A percentile compares a stretch with the other conserved stretches of the same genome.
These are phyloP conservation scores for Gonapodya sp. DNA, from an alignment of 192 early-diverging fungal species.

Conservation along the genomic window DNA sequence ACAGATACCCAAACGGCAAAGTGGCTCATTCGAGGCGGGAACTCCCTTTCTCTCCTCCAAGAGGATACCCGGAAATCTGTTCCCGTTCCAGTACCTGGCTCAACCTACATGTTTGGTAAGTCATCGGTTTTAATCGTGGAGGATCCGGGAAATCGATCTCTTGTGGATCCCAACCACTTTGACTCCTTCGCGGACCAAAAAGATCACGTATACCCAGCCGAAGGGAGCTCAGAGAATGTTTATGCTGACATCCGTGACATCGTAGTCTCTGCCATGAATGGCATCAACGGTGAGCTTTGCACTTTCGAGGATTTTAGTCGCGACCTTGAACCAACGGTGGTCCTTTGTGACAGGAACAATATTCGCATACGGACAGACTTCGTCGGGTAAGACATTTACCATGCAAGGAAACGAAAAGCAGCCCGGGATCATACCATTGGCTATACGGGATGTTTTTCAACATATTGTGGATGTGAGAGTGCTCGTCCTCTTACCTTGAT, in stretches of 20 bases:
- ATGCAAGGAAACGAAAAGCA: slow-evolving; percentile 26
- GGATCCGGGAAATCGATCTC: no score
- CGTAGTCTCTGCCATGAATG: slow-evolving; percentile 1
- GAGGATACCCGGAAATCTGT: background rate
- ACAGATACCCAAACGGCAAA: background rate
- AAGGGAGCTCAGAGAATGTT: background rate
- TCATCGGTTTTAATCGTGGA: no score
- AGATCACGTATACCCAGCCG: background rate
- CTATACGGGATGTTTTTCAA: slow-evolving; percentile 19
- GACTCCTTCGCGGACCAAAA: no score
- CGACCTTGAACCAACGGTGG: background rate
- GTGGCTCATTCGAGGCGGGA: background rate
- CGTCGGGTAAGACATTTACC: slow-evolving; percentile 35
- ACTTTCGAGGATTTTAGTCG: no score
- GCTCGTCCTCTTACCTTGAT: slow-evolving; percentile 18
- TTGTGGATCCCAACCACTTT: no score
- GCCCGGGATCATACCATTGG: slow-evolving; percentile 13
- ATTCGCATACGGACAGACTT: slow-evolving; percentile 38
- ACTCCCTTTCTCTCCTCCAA: background rate
- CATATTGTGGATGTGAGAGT: slow-evolving; percentile 17
- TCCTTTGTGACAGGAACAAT: slow-evolving; percentile 34
- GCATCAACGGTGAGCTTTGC: background rate
- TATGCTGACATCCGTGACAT: slow-evolving; percentile 1
- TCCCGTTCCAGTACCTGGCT: no score
- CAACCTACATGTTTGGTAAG: no score